Conservation (phyloP, 257 asterid species). For the Orobanche coerulescens region DNA sequence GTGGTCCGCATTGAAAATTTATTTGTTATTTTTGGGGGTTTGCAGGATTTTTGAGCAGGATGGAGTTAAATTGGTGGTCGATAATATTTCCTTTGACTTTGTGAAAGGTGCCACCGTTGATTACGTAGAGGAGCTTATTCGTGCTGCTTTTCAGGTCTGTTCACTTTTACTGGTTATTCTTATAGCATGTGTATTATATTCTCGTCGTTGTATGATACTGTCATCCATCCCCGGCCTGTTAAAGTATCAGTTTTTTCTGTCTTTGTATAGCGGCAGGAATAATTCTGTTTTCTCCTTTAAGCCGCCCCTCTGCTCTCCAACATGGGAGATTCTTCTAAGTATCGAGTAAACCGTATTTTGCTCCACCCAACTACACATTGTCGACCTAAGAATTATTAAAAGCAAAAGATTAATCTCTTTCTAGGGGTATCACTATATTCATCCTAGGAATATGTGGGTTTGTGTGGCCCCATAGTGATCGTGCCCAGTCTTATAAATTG, state of each 20-base stretch:
- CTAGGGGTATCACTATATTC: no score
- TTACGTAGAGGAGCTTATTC: slow-evolving; percentile 90
- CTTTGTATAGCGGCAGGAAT: neutral
- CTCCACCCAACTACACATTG: no score
- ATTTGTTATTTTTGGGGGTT: slow-evolving; percentile 7
- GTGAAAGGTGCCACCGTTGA: slow-evolving; percentile 92
- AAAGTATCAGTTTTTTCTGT: neutral
- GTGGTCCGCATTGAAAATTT: neutral
- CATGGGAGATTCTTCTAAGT: no score
- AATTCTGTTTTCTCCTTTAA: no score
- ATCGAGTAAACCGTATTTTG: no score
- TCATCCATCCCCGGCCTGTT: neutral
- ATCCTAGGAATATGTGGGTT: no score
- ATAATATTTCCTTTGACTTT: slow-evolving; percentile 68
- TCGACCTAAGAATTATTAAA: no score
- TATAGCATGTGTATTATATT: neutral
- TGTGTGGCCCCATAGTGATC: no score
- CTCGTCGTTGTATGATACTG: neutral
- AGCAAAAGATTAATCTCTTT: no score
- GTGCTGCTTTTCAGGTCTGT: slow-evolving; percentile 94
- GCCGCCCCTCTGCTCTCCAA: no score
- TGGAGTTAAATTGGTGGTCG: slow-evolving; percentile 90
- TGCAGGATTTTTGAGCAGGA: slow-evolving; percentile 80
- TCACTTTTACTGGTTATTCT: neutral
- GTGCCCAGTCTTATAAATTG: no score